Percentiles rank a stretch among this genome's conserved stretches.
Evolutionary conservation across 2,329 filamentous ascomycete genomes (phyloP).

Genomic region (Cercospora sp.): DNA sequence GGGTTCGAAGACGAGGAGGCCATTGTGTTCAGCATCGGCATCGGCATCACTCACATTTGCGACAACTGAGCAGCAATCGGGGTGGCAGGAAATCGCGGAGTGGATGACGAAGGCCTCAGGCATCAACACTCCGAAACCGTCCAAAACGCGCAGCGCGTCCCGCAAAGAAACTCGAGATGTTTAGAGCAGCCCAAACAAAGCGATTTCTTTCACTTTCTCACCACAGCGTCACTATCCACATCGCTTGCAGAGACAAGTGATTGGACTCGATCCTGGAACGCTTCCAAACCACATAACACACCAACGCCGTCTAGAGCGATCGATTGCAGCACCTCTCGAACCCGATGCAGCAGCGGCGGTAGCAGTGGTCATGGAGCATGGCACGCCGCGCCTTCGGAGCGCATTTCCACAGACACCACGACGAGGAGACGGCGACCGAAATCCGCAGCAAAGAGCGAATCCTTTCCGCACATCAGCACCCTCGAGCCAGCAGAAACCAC

Average conservation of each 20-base stretch:
- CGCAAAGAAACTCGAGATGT: slow-evolving; percentile 6
- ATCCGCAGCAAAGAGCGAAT: slow-evolving; percentile 13
- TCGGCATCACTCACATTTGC: neutral
- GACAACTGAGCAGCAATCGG: neutral
- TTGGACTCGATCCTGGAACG: neutral
- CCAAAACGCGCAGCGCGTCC: neutral
- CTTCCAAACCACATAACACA: neutral
- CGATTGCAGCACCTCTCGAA: neutral
- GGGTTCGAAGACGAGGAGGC: neutral
- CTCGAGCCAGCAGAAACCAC: slow-evolving; percentile 35
- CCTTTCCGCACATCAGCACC: slow-evolving; percentile 21
- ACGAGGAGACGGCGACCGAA: slow-evolving; percentile 10
- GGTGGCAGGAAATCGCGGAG: neutral
- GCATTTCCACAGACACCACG: slow-evolving; percentile 70
- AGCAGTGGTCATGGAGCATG: slow-evolving; percentile 30
- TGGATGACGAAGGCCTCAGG: neutral
- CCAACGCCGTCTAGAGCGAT: neutral
- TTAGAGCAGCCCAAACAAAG: slow-evolving; percentile 3
- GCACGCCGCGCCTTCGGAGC: slow-evolving; percentile 78
- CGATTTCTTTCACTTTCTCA: neutral
- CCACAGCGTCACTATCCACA: neutral
- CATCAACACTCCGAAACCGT: neutral
- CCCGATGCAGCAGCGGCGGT: slow-evolving; percentile 1
- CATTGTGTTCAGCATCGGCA: slow-evolving; percentile 5
- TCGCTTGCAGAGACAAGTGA: neutral